These are phyloP conservation scores for Ophiognomonia clavigignenti-juglandacearum DNA, from an alignment of 2,329 filamentous ascomycete genomes.

Conservation along the genomic window DNA sequence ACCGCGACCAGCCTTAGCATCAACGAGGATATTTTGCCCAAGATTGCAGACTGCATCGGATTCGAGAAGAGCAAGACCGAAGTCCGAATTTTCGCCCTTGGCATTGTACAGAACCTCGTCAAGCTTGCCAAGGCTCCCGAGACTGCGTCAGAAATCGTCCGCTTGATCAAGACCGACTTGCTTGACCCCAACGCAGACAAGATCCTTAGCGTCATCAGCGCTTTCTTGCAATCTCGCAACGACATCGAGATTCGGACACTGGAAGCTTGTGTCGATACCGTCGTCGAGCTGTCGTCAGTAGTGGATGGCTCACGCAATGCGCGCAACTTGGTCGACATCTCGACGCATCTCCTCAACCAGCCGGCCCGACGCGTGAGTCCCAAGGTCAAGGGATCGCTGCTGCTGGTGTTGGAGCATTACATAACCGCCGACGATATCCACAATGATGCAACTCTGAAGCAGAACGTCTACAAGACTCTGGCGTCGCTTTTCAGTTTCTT, in stretches of 20 bases:
- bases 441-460: conserved; percentile 52
- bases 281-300: conserved; percentile 70
- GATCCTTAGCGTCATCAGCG: conserved; percentile 63
- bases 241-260: conserved; percentile 68
- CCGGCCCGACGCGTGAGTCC: conserved; percentile 79
- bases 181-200: conserved; percentile 52
- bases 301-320: conserved; percentile 66
- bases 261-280: conserved; percentile 70
- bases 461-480: conserved; percentile 66
- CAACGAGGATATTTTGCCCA: conserved; percentile 61
- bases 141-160: conserved; percentile 51
- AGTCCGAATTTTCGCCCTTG: conserved; percentile 77
- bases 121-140: conserved; percentile 52
- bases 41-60: conserved; percentile 67
- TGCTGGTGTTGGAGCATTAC: conserved; percentile 78
- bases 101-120: conserved; percentile 68
- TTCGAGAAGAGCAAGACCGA: conserved; percentile 62
- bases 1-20: conserved; percentile 63
- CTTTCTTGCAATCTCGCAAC: conserved; percentile 54
- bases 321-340: conserved; percentile 72
- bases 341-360: conserved; percentile 76
- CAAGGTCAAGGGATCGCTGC: conserved; percentile 73
- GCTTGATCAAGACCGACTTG: conserved; percentile 50
- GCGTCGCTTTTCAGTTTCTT: conserved; percentile 87
- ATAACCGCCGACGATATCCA: conserved; percentile 59